These are phyloP conservation scores for Alternaria postmessia DNA, from an alignment of 2,329 filamentous ascomycete genomes.

Conservation along the genomic window DNA sequence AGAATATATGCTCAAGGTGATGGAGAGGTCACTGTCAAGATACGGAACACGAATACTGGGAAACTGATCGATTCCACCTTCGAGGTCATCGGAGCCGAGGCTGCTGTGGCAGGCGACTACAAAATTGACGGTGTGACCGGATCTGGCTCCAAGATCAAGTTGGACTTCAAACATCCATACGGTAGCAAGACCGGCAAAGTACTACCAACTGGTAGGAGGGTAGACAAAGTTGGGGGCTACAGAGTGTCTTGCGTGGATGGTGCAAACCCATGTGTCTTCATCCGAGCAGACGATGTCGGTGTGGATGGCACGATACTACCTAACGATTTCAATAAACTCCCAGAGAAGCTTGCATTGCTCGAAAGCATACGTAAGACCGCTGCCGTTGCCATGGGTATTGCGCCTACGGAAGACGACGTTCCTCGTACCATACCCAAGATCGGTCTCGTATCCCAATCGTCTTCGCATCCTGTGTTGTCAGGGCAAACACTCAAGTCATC, in stretches of 20 bases:
- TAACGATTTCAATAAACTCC: constrained; percentile 61
- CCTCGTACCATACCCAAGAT: constrained; percentile 71
- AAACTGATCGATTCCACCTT: constrained; percentile 70
- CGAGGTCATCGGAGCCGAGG: constrained; percentile 58
- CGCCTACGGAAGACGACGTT: constrained; percentile 53
- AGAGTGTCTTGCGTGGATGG: constrained; percentile 68
- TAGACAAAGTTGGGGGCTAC: constrained; percentile 62
- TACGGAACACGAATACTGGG: constrained; percentile 75
- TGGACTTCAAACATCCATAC: constrained; percentile 69
- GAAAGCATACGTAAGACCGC: constrained; percentile 67
- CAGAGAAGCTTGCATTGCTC: constrained; percentile 59
- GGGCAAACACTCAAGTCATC: constrained; percentile 46
- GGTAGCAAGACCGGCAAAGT: constrained; percentile 70
- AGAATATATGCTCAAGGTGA: constrained; percentile 37
- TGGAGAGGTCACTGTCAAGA: constrained; percentile 60
- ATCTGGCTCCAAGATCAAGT: constrained; percentile 63
- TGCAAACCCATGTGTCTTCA: constrained; percentile 70
- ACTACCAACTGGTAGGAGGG: constrained; percentile 65
- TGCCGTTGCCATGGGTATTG: constrained; percentile 69
- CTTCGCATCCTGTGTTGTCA: constrained; percentile 51
- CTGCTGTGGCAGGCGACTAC: constrained; percentile 63
- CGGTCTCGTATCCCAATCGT: constrained; percentile 59
- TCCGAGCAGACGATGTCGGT: constrained; percentile 63
- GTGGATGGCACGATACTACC: constrained; percentile 63
- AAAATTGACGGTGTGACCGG: constrained; percentile 71